Base-by-base conservation (phyloP, 108 stramenopile species). In the Epithemia pelagica region DNA sequence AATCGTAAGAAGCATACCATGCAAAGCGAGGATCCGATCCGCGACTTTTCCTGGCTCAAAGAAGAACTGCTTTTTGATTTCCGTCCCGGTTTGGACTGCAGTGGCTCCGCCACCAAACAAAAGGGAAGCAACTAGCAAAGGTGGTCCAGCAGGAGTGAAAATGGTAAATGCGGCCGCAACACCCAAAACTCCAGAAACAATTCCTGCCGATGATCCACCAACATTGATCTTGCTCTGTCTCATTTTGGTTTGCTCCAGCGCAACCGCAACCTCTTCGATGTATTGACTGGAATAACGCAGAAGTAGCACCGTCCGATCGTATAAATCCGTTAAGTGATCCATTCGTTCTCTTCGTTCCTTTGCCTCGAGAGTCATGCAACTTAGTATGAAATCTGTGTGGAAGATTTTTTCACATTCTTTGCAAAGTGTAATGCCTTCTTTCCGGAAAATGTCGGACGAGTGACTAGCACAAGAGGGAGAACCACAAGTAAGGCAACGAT, bases 51-150 rank as follows among this genome's bases (percentile, higher is more conserved):
- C 77, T 22, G 88, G 85, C 62, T 85, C 84, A 56, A 80, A 80
- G 30, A 68, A 84, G 62, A 82, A 86, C 60, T 77, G 75, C 59
- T 78, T 77, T 2, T 76, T 64, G 1, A 69, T 75, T n/a, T 82
- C 81, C 51, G 70, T 76, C 21, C 82, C 82, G 21, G 85, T 82
- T 58, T 75, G 72, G 7, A 67, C 84, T 10, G 81, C 81, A 1
- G 82, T 80, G 2, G 88, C 82, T n/a, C 72, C 72, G 10, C 85
- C 82, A 18, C 88, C 83, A 73, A 89, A 86, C n/a, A 89, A 60
- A 19, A 89, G 56, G 7, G 82, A 79, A 2, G 88, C 85, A 58
- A 89, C 72, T 19, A 89, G 64, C 20, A 89, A 63, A 20, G 88
- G 88, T 10, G 85, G 81, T 27, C 88, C 88, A 28, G 68, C 84